phyloP scores from a whole-genome alignment of 2,329 filamentous ascomycete species.

The Colletotrichum filicis region DNA sequence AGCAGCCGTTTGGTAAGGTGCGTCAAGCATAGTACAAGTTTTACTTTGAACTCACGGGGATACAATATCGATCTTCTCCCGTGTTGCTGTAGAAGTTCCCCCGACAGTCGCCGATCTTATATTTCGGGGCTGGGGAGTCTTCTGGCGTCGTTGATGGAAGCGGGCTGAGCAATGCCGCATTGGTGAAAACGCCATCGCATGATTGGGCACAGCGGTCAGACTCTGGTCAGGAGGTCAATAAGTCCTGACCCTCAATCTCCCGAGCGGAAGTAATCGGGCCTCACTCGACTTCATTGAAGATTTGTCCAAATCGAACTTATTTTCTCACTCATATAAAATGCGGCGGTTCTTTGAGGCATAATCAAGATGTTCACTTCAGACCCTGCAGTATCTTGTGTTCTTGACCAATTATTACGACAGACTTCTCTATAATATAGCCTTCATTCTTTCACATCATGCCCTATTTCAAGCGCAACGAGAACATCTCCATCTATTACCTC shows the following conservation, averaged over 20 bases:
- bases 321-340: background rate
- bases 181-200: background rate
- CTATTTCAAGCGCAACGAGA: constrained; percentile 9
- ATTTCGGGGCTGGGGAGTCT: background rate
- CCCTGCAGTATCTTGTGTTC: background rate
- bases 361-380: background rate
- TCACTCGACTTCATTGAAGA: background rate
- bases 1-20: background rate
- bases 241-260: background rate
- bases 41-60: background rate
- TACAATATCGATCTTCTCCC: background rate
- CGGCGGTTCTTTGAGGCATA: background rate
- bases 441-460: background rate
- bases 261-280: background rate
- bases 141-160: too few relatives aligned
- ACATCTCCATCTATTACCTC: constrained; percentile 20
- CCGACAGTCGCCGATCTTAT: background rate
- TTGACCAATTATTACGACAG: background rate
- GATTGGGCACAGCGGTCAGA: background rate
- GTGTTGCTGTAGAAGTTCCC: background rate
- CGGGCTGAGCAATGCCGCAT: background rate
- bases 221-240: background rate
- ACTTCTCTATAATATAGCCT: background rate
- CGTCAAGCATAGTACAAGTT: background rate
- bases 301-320: background rate